Percentiles rank a stretch among this genome's conserved stretches.
Evolutionary conservation across 202 grass and related monocot genomes (phyloP).

Genomic region (Brachypodium distachyon): DNA sequence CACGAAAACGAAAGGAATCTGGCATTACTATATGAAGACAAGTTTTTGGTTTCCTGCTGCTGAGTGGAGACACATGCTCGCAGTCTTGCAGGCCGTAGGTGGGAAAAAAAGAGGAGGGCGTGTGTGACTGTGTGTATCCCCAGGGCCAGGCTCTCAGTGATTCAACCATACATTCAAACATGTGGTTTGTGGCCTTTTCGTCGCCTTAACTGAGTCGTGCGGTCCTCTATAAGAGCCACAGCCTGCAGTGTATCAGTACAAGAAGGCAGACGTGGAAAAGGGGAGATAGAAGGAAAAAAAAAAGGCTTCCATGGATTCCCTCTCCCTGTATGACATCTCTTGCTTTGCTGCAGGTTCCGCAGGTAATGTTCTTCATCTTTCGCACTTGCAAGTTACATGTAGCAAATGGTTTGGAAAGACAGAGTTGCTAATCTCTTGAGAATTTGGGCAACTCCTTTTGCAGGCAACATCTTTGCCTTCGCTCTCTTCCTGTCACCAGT

Average conservation of each 20-base stretch:
- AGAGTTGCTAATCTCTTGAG: neutral
- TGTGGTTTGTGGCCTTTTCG: slow-evolving; percentile 6
- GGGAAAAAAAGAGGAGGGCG: neutral
- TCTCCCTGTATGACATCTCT: slow-evolving; percentile 47
- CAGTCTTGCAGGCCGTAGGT: neutral
- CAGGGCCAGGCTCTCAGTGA: neutral
- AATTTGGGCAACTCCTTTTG: neutral
- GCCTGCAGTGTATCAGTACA: neutral
- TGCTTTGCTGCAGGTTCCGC: slow-evolving; percentile 69
- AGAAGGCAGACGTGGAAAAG: neutral
- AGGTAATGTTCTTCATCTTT: slow-evolving; percentile 6
- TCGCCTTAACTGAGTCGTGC: neutral
- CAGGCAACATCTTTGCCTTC: slow-evolving; percentile 61
- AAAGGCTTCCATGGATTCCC: slow-evolving; percentile 30
- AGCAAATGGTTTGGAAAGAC: neutral
- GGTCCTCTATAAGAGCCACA: slow-evolving; percentile 6
- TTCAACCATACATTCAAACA: neutral
- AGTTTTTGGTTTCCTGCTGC: neutral
- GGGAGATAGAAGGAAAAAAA: neutral
- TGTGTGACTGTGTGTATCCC: too few species aligned
- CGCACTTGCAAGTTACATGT: too few species aligned
- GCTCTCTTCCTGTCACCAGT: slow-evolving; percentile 55
- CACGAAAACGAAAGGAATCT: neutral
- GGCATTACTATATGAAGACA: neutral
- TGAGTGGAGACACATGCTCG: neutral